Conservation (phyloP, 257 asterid genomes). For the Petunia axillaris region DNA sequence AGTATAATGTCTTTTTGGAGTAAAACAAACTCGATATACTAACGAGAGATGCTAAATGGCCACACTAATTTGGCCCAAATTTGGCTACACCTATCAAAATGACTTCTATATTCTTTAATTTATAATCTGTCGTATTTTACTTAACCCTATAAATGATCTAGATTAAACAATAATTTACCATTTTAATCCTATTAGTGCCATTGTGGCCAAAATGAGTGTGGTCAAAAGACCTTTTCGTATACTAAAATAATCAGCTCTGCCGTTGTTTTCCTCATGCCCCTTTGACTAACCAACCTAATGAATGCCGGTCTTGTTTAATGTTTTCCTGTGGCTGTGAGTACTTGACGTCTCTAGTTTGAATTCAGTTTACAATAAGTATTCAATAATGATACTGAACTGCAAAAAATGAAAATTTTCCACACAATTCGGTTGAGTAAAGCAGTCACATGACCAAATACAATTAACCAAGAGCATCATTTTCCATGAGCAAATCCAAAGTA, state of each 20-base stretch:
- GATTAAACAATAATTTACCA: no score
- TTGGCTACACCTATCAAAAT: no score
- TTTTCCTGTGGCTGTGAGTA: not conserved
- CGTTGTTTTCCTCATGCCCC: not conserved
- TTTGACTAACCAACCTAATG: slow-evolving; percentile 20
- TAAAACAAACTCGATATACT: no score
- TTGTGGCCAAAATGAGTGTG: no score
- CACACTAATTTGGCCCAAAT: no score
- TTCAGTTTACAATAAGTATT: not conserved
- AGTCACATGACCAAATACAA: slow-evolving; percentile 31
- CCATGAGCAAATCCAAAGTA: slow-evolving; percentile 22
- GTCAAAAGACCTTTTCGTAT: no score
- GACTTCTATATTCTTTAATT: no score
- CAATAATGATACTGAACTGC: not conserved
- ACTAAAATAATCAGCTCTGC: not conserved
- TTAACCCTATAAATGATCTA: no score
- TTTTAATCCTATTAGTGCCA: no score
- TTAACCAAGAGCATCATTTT: slow-evolving; percentile 21
- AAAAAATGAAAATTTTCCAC: not conserved
- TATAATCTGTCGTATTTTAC: no score
- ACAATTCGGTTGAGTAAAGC: not conserved
- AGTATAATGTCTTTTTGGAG: no score
- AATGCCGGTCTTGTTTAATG: slow-evolving; percentile 15
- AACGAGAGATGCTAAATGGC: no score
- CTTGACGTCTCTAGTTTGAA: not conserved